Conservation (phyloP, 176 grass and related monocot genomes). For the bread wheat (Triticum aestivum) region IWGSC_CS_RefSeq_v2.1 NC_057809.1:102331533-102332032, state of each 20-base stretch:
- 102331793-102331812: conserved; percentile 16
- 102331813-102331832: conserved; percentile 8
- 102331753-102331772: conserved; percentile 32
- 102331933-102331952: conserved; percentile 33
- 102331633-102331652: conserved; percentile 11
- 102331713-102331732: conserved; percentile 33
- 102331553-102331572: conserved; percentile 4
- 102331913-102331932: conserved; percentile 54
- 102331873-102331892: conserved; percentile 48
- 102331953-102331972: conserved; percentile 51
- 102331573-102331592: conserved; percentile 13
- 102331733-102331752: conserved; percentile 29
- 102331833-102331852: conserved; percentile 30
- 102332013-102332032: conserved; percentile 24
- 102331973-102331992: conserved; percentile 36
- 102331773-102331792: not conserved
- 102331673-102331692: conserved; percentile 16
- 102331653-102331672: conserved; percentile 41
- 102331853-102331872: not conserved
- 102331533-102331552: not conserved
- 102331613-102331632: conserved; percentile 24
- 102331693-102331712: conserved; percentile 11
- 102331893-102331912: conserved; percentile 59
- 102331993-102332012: conserved; percentile 30
- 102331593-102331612: conserved; percentile 3